Conservation (phyloP, 768 basidiomycete genomes). For the Suillus hirtellus region DNA sequence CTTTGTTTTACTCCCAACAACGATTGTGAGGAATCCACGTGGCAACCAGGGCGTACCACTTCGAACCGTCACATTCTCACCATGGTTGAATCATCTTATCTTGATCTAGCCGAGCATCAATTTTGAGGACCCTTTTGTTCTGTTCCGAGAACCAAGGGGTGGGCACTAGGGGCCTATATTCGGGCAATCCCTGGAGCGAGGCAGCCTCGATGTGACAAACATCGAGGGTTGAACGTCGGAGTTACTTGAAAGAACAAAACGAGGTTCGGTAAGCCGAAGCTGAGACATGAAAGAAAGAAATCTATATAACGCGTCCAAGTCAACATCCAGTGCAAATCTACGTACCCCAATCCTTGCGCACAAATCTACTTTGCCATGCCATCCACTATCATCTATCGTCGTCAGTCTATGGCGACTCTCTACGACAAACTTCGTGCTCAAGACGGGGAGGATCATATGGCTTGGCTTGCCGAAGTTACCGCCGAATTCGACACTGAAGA, state of each 20-base stretch:
- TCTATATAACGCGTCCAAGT: constrained; percentile 29
- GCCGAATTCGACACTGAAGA: constrained; percentile 35
- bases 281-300: constrained; percentile 41
- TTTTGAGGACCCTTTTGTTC: constrained; percentile 14
- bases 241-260: constrained; percentile 42
- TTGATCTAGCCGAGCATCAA: constrained; percentile 9
- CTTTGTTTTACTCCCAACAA: constrained; percentile 1
- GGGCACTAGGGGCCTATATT: constrained; percentile 20
- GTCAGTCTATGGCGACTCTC: constrained; percentile 37
- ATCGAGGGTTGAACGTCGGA: constrained; percentile 37
- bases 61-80: constrained; percentile 34
- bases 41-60: constrained; percentile 21
- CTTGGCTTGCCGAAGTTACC: constrained; percentile 26
- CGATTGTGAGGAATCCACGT: constrained; percentile 17
- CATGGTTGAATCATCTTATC: constrained; percentile 15
- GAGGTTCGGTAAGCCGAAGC: constrained; percentile 41
- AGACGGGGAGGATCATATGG: constrained; percentile 36
- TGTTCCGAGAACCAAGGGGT: constrained; percentile 17
- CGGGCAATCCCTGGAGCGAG: constrained; percentile 30
- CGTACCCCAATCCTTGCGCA: background rate
- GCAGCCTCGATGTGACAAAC: constrained; percentile 37
- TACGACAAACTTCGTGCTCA: constrained; percentile 37
- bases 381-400: constrained; percentile 33
- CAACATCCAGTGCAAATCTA: constrained; percentile 4
- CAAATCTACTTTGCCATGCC: constrained; percentile 22